Evolutionary conservation across 495 filamentous ascomycete genomes (phyloP), one percentile per base, ranked within the genome.

Genomic region (Podospora pseudocomata): DNA sequence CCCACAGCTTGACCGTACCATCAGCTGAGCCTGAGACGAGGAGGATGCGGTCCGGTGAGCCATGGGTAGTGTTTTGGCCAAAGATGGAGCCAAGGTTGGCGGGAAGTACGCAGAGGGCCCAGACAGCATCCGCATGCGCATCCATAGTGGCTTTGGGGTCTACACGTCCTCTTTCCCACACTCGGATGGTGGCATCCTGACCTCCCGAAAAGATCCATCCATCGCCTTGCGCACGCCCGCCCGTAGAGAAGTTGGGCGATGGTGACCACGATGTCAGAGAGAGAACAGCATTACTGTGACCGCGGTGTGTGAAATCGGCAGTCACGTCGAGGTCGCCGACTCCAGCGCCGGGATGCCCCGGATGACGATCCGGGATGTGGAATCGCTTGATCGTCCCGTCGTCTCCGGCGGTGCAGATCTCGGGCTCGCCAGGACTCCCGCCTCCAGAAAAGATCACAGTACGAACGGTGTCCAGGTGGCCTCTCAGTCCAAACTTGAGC

Each of bases 161-260:
- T 54, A 99, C 92, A 53, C 93, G 82, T 13, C 94, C 94, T 18
- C 92, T 84, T 80, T 98, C 94, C 95, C 95, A 99, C 2, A 98
- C 92, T 28, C 93, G 86, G 20, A 99, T 87, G 11, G 93, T 96
- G 3, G 93, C 88, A 77, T 99, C 95, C 74, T 97, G 92, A 3
- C 95, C 95, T 56, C 96, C 95, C 19, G 94, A 97, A 78, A 99
- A 98, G 53, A 99, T 90, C 95, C 96, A 98, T 5, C 96, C 96
- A 70, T 97, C 94, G 20, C 92, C 92, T 65, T 89, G 83, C 1
- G 89, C 90, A 65, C 93, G 87, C 9, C 93, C 94, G 20, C 93
- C 93, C 32, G 92, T 96, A 9, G 90, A 91, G 77, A 96, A 95
- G 71, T 91, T 91, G 56, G 92, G 89, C 5, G 89, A 86, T 3